Percentiles rank a stretch among this genome's conserved stretches.
Conservation (phyloP, 495 filamentous ascomycete genomes). For the Podospora appendiculata region DNA sequence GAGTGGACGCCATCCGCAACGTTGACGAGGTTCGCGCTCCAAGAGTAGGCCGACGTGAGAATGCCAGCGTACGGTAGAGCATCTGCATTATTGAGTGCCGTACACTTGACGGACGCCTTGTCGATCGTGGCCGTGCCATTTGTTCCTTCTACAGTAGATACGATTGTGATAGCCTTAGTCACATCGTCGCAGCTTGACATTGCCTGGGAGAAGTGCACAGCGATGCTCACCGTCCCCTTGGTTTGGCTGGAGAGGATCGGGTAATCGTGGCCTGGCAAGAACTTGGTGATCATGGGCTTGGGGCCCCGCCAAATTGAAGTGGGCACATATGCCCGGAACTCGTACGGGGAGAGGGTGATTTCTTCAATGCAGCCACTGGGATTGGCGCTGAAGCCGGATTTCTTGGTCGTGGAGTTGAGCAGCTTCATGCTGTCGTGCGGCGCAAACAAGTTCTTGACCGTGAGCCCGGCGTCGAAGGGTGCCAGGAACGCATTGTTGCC, state of each 20-base stretch:
- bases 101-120: slow-evolving; percentile 23
- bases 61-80: slow-evolving; percentile 22
- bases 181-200: slow-evolving; percentile 55
- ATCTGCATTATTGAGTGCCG: slow-evolving; percentile 29
- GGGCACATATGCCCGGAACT: slow-evolving; percentile 56
- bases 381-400: not conserved
- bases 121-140: slow-evolving; percentile 8
- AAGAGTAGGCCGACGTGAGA: not conserved
- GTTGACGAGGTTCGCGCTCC: slow-evolving; percentile 35
- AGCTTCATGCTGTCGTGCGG: slow-evolving; percentile 48
- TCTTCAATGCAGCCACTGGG: slow-evolving; percentile 49
- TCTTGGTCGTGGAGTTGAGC: not conserved
- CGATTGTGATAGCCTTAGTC: slow-evolving; percentile 12
- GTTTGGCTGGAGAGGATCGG: slow-evolving; percentile 45
- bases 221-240: slow-evolving; percentile 34
- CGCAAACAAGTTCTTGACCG: slow-evolving; percentile 61
- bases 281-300: slow-evolving; percentile 55
- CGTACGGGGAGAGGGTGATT: slow-evolving; percentile 47
- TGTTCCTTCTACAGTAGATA: slow-evolving; percentile 41
- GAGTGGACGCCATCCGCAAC: slow-evolving; percentile 50
- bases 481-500: slow-evolving; percentile 40
- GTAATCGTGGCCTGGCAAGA: slow-evolving; percentile 56
- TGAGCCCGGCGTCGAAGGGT: slow-evolving; percentile 50
- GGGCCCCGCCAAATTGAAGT: slow-evolving; percentile 47
- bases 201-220: slow-evolving; percentile 51